Base-by-base conservation (phyloP, 2,329 filamentous ascomycete genomes). In the Pseudocercospora macadamiae region DNA sequence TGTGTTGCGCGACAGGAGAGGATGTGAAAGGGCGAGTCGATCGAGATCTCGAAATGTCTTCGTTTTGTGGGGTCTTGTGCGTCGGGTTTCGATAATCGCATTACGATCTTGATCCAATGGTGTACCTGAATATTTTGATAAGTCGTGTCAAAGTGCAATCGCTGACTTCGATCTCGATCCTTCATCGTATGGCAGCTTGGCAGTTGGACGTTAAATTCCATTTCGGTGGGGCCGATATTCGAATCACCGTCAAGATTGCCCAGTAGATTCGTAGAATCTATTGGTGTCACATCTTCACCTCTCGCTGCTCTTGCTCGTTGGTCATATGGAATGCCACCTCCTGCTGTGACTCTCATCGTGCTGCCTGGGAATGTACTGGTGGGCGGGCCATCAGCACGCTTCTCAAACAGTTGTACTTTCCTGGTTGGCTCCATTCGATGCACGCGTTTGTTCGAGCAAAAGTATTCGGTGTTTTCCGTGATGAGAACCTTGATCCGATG, bases 81-180 rank as follows among this genome's bases (percentile, higher is more conserved):
- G 67, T 96, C 93, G 12, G 89, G 80, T 67, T 91, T 91, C 26
- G 92, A 96, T 47, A 97, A 87, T 53, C 93, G 89, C 86, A 97
- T 90, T 61, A 96, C 91, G 70, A 96, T 91, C 90, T 96, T 96
- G 74, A 97, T 96, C 92, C 92, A 96, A 73, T 97, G 93, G 72
- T 91, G 91, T 54, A 97, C 92, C 69, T 95, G 91, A 53, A 96
- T 93, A 63, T 96, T 96, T 70, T 91, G 89, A 81, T 93, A 96
- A 57, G 91, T 96, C 55, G 91, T 96, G 71, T 96, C 92, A 54
- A 93, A 93, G 72, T 96, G 89, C 59, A 97, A 77, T 60, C 86
- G 83, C 59, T 85, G 82, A 23, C 74, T 70, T 62, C 82, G 81
- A 69, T 93, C 88, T 68, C 88, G 89, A 19, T 89, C 86, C 66